Conservation (phyloP, 352 stramenopile species). For the Phytophthora rubi region DNA sequence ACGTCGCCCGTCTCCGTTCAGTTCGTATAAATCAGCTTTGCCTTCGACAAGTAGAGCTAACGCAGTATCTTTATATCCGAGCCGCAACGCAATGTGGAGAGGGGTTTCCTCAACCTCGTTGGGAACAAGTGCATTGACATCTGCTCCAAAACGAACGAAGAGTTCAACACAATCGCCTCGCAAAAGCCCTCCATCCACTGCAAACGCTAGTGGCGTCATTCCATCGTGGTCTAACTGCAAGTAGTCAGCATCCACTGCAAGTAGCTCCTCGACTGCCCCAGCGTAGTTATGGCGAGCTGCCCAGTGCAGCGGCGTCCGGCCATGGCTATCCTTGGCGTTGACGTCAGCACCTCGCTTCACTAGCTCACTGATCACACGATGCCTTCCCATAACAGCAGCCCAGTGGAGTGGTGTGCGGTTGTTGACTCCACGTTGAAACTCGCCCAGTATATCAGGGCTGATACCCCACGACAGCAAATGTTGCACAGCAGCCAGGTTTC, state of each 20-base stretch:
- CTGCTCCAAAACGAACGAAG: conserved; percentile 58
- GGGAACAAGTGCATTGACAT: conserved; percentile 52
- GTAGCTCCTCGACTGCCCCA: conserved; percentile 56
- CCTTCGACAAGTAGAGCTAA: conserved; percentile 68
- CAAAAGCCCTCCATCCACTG: conserved; percentile 59
- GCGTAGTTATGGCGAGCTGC: conserved; percentile 76
- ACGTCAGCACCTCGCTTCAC: conserved; percentile 56
- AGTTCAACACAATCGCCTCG: conserved; percentile 53
- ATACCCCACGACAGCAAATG: conserved; percentile 65
- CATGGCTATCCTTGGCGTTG: conserved; percentile 64
- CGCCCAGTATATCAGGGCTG: conserved; percentile 65
- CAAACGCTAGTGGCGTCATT: conserved; percentile 73
- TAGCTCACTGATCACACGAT: conserved; percentile 58
- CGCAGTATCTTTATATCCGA: conserved; percentile 62
- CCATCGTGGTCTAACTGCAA: conserved; percentile 61
- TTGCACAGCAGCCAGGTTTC: conserved; percentile 58
- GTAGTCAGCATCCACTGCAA: conserved; percentile 57
- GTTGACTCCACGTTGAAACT: conserved; percentile 72
- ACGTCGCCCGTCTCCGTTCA: conserved; percentile 62
- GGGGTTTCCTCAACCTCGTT: conserved; percentile 72
- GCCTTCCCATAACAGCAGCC: conserved; percentile 73
- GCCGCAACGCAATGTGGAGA: conserved; percentile 73
- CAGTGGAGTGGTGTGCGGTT: conserved; percentile 75
- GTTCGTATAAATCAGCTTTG: conserved; percentile 54
- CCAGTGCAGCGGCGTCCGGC: conserved; percentile 79